Percentiles rank a stretch among this genome's conserved stretches.
Conservation (phyloP, 257 asterid species). For the Nicotiana obtusifolia region DNA sequence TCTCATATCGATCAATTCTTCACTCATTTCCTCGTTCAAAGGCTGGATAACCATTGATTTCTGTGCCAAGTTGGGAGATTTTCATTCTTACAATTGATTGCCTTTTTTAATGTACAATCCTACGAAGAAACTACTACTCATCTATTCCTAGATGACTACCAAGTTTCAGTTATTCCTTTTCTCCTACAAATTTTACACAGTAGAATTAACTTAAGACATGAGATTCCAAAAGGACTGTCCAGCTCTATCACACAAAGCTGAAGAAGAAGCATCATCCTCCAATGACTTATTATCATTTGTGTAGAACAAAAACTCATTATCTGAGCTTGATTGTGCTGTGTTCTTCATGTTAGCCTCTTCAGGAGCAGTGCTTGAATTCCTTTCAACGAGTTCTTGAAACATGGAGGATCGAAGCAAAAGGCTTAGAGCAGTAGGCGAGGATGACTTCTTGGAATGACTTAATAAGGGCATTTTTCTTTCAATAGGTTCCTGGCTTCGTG, state of each 20-base stretch:
- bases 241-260: conserved; percentile 7
- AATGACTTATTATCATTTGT: conserved; percentile 7
- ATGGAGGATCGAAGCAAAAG: conserved; percentile 60
- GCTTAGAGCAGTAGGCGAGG: conserved; percentile 61
- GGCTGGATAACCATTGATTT: too few species aligned
- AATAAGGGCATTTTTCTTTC: conserved; percentile 54
- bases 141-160: neutral
- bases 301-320: conserved; percentile 15
- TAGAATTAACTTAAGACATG: too few species aligned
- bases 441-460: conserved; percentile 28
- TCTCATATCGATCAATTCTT: too few species aligned
- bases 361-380: conserved; percentile 22
- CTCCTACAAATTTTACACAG: neutral
- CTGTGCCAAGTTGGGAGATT: too few species aligned
- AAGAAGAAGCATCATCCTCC: conserved; percentile 11
- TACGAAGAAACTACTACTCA: neutral
- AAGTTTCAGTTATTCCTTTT: neutral
- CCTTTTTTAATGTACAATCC: neutral
- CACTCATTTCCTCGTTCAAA: too few species aligned
- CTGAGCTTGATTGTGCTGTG: neutral
- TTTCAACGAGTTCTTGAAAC: conserved; percentile 59
- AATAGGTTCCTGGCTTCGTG: conserved; percentile 42
- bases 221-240: conserved; percentile 17
- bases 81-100: too few species aligned
- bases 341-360: conserved; percentile 3